A percentile compares a stretch with the other conserved stretches of the same genome.
phyloP scores from a whole-genome alignment of 768 basidiomycete genomes.

The Krasilnikovozyma curviuscula region DNA sequence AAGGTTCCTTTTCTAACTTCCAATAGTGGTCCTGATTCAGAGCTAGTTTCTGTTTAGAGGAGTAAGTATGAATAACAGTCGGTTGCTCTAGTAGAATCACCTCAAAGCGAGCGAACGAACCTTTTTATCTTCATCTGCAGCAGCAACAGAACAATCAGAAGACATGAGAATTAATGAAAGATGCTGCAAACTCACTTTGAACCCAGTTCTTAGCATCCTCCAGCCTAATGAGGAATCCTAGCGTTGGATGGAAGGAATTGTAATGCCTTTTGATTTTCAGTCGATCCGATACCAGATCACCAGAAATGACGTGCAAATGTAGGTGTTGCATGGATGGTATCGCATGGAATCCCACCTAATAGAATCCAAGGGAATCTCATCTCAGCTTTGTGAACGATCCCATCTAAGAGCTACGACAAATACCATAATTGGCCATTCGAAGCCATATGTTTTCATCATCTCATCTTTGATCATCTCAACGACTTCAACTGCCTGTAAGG shows the following conservation, averaged over 20 bases:
- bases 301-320: constrained; percentile 8
- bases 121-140: background rate
- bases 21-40: too few relatives aligned
- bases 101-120: background rate
- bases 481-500: too few relatives aligned
- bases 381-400: too few relatives aligned
- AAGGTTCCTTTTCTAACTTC: background rate
- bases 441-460: constrained; percentile 5
- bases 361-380: too few relatives aligned
- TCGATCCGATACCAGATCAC: constrained; percentile 3
- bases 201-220: constrained; percentile 4
- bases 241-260: constrained; percentile 3
- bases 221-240: constrained; percentile 5
- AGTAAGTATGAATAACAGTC: background rate
- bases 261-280: constrained; percentile 13
- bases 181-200: background rate
- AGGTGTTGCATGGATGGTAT: constrained; percentile 10
- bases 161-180: background rate
- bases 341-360: constrained; percentile 8
- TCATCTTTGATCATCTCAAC: background rate
- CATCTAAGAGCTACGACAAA: too few relatives aligned
- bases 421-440: too few relatives aligned
- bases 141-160: background rate
- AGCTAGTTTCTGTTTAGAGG: background rate
- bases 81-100: too few relatives aligned